Evolutionary conservation across 345 rosid genomes (phyloP).

Genomic region (Iberis pinnata): DNA sequence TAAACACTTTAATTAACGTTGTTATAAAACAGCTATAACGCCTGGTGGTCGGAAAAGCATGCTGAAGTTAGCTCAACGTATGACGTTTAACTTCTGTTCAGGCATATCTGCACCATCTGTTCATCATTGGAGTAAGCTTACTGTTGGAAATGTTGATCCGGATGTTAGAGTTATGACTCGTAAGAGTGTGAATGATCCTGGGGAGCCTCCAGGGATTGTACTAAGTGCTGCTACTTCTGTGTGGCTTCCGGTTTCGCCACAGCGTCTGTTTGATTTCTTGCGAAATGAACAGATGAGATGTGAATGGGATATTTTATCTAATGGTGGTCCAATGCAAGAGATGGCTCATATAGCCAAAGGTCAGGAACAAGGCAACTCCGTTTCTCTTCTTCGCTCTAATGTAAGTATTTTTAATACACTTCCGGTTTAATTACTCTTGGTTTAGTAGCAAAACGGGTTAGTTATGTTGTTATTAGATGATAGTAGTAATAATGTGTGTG

Average conservation of each 20-base stretch:
- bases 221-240: conserved; percentile 63
- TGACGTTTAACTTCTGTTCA: conserved; percentile 53
- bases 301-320: conserved; percentile 63
- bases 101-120: conserved; percentile 50
- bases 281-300: conserved; percentile 47
- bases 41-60: conserved; percentile 47
- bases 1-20: too few relatives aligned
- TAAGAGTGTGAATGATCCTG: conserved; percentile 50
- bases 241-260: conserved; percentile 54
- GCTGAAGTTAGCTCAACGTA: conserved; percentile 60
- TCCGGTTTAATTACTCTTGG: background rate
- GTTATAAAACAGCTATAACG: conserved; percentile 34
- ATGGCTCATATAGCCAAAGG: conserved; percentile 58
- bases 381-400: conserved; percentile 50
- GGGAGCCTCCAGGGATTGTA: conserved; percentile 59
- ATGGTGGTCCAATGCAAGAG: conserved; percentile 58
- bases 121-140: conserved; percentile 49
- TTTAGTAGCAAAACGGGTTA: background rate
- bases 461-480: background rate
- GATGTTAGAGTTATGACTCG: conserved; percentile 59
- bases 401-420: conserved; percentile 24
- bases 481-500: conserved; percentile 8
- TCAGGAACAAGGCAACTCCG: conserved; percentile 57
- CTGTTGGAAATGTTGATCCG: conserved; percentile 43
- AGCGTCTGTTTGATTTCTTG: conserved; percentile 51